Conservation (phyloP, 768 basidiomycete species). For the Suillus lakei region DNA sequence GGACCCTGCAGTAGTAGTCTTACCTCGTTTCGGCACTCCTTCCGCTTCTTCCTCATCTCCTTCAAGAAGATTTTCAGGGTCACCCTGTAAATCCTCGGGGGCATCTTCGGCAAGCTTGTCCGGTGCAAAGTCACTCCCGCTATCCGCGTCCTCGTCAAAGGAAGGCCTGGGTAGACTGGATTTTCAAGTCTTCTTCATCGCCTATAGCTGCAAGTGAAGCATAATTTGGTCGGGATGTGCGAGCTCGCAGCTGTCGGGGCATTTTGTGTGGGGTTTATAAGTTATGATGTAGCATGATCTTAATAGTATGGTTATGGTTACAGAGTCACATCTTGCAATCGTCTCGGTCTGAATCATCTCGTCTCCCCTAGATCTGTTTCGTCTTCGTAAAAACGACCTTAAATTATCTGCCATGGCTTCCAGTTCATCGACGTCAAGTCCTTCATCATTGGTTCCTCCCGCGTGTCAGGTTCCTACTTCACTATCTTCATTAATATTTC, state of each 20-base stretch:
- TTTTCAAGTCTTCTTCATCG: constrained; percentile 33
- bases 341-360: too few species aligned
- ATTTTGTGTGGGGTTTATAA: constrained; percentile 36
- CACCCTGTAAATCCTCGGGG: constrained; percentile 32
- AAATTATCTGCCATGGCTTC: too few species aligned
- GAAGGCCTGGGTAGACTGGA: constrained; percentile 45
- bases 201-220: constrained; percentile 40
- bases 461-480: too few species aligned
- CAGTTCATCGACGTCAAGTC: too few species aligned
- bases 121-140: constrained; percentile 62
- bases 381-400: too few species aligned
- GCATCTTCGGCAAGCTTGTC: constrained; percentile 36
- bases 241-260: constrained; percentile 59
- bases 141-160: constrained; percentile 34
- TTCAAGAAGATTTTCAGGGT: constrained; percentile 37
- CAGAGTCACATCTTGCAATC: too few species aligned
- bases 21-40: constrained; percentile 15
- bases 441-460: too few species aligned
- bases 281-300: not conserved
- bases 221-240: constrained; percentile 59
- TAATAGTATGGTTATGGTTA: not conserved
- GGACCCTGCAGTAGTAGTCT: constrained; percentile 11
- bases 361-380: too few species aligned
- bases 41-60: constrained; percentile 30
- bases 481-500: too few species aligned